Conservation (phyloP, 441 rosid genomes). For the Theobroma grandiflorum region DNA sequence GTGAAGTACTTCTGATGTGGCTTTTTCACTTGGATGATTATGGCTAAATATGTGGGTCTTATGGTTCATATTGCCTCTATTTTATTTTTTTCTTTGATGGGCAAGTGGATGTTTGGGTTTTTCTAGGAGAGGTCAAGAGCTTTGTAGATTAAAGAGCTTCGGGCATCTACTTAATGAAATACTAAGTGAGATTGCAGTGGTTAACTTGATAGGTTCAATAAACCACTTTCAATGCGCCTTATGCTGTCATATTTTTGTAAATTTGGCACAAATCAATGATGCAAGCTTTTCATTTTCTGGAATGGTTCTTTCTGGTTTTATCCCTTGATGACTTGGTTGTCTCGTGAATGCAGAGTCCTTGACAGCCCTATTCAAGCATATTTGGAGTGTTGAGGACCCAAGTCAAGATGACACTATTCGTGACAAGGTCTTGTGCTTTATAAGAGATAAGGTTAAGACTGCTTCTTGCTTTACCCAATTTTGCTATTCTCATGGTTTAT, state of each 20-base stretch:
- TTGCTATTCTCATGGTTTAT: background rate
- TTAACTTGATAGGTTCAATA: background rate
- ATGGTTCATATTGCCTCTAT: background rate
- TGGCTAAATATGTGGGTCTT: background rate
- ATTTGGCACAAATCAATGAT: background rate
- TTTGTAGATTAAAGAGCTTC: slow-evolving; percentile 3
- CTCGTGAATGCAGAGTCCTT: slow-evolving; percentile 68
- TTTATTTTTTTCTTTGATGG: background rate
- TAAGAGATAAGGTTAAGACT: slow-evolving; percentile 81
- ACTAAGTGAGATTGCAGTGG: background rate
- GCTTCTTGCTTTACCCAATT: background rate
- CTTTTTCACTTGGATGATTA: background rate
- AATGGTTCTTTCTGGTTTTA: slow-evolving; percentile 2
- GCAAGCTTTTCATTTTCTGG: background rate
- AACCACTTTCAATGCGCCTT: background rate
- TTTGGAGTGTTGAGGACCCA: slow-evolving; percentile 78
- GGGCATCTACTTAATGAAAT: background rate
- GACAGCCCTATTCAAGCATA: slow-evolving; percentile 84
- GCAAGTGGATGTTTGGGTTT: background rate
- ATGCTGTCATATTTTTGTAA: background rate
- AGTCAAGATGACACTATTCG: slow-evolving; percentile 77
- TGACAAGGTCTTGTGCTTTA: slow-evolving; percentile 83
- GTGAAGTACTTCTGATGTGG: background rate
- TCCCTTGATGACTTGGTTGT: slow-evolving; percentile 17
- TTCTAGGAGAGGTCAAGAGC: background rate